Evolutionary conservation across 2,329 filamentous ascomycete genomes (phyloP).

Genomic region (Lecanosticta acicola): DNA sequence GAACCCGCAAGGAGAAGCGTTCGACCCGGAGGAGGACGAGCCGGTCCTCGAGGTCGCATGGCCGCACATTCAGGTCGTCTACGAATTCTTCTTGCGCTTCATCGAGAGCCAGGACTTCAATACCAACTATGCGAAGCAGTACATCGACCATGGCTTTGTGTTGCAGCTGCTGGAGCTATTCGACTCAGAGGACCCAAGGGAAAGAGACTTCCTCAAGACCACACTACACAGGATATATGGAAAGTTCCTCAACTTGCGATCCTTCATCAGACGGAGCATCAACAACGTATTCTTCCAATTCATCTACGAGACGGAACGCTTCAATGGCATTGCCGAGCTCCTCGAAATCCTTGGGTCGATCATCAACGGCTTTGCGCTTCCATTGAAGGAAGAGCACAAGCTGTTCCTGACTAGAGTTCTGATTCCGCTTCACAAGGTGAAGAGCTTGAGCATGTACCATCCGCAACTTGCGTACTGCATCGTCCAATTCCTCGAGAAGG

Average conservation of each 20-base stretch:
- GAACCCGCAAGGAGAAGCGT: slow-evolving; percentile 96
- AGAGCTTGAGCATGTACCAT: slow-evolving; percentile 99
- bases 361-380: slow-evolving; percentile 96
- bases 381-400: slow-evolving; percentile 97
- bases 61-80: slow-evolving; percentile 99
- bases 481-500: slow-evolving; percentile 97
- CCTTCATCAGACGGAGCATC: slow-evolving; percentile 95
- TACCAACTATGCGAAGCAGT: slow-evolving; percentile 97
- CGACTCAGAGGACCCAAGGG: slow-evolving; percentile 93
- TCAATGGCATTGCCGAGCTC: slow-evolving; percentile 95
- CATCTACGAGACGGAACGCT: slow-evolving; percentile 95
- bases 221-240: slow-evolving; percentile 97
- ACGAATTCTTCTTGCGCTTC: slow-evolving; percentile 97
- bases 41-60: slow-evolving; percentile 96
- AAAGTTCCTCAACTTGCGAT: slow-evolving; percentile 95
- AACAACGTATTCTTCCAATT: slow-evolving; percentile 99
- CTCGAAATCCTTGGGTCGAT: slow-evolving; percentile 96
- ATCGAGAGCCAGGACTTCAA: slow-evolving; percentile 99
- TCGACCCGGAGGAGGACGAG: slow-evolving; percentile 97
- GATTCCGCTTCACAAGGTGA: slow-evolving; percentile 93
- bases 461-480: slow-evolving; percentile 98
- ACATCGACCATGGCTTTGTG: slow-evolving; percentile 97
- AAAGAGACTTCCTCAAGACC: slow-evolving; percentile 96
- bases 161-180: slow-evolving; percentile 93
- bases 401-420: slow-evolving; percentile 91